These are phyloP conservation scores for Coffea canephora DNA, from an alignment of 257 asterid species.

Conservation along the genomic window DNA sequence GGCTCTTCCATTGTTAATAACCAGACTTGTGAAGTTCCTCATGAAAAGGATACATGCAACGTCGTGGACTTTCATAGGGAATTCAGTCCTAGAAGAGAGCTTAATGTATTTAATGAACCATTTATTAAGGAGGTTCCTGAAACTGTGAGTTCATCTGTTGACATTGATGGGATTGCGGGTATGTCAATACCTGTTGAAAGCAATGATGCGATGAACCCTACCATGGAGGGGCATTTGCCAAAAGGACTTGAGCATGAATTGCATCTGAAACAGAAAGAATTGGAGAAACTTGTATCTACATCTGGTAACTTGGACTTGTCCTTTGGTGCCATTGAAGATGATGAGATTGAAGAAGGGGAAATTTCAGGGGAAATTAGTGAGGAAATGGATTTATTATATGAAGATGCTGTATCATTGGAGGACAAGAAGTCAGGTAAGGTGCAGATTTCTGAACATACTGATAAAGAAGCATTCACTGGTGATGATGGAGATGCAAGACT, in stretches of 20 bases:
- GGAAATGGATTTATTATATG: slow-evolving; percentile 37
- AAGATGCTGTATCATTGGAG: slow-evolving; percentile 30
- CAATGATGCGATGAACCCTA: slow-evolving; percentile 23
- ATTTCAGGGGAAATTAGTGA: slow-evolving; percentile 49
- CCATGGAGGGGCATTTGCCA: slow-evolving; percentile 24
- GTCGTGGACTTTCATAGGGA: slow-evolving; percentile 26
- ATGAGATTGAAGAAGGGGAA: slow-evolving; percentile 79
- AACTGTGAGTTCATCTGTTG: slow-evolving; percentile 39
- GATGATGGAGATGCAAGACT: slow-evolving; percentile 27
- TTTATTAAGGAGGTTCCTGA: slow-evolving; percentile 40
- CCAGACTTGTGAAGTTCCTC: background rate
- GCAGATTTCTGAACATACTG: slow-evolving; percentile 31
- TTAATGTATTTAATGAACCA: slow-evolving; percentile 28
- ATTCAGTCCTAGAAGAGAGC: slow-evolving; percentile 29
- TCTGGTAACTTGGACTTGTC: slow-evolving; percentile 35
- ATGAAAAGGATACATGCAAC: slow-evolving; percentile 27
- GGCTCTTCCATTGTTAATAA: background rate
- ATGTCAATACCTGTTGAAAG: slow-evolving; percentile 23
- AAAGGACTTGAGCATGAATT: slow-evolving; percentile 51
- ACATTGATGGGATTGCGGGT: slow-evolving; percentile 27
- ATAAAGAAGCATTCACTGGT: slow-evolving; percentile 23
- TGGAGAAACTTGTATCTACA: slow-evolving; percentile 52
- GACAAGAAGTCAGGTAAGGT: slow-evolving; percentile 29
- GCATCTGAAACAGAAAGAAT: slow-evolving; percentile 65
- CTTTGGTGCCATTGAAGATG: slow-evolving; percentile 33